Evolutionary conservation across 768 basidiomycete species (phyloP), one percentile per base, ranked within the genome.

Genomic region (Suillus sp.): DNA sequence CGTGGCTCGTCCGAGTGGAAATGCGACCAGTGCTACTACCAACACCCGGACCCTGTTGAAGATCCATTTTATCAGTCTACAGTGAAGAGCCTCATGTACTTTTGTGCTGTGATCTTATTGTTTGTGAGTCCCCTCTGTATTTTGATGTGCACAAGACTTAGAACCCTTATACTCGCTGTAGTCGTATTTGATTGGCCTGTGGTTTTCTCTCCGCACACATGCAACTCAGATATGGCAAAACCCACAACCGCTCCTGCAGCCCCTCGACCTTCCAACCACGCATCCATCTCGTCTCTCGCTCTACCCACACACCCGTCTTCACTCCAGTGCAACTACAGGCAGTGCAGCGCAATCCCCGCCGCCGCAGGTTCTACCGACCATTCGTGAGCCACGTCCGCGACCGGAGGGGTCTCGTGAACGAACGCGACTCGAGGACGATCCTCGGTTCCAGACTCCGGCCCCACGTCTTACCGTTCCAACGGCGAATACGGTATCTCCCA

Each of bases 171-270:
- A 51, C 13, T 50, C 22, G 38, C 18, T 11, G 25, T 51, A 98
- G 95, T 98, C 97, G 1, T 99, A 99, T 75, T 85, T 98, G 53
- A 86, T 99, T 64, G 97, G 97, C 40, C 82, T 99, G 1, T 99
- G 97, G 97, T 99, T 99, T 80, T 98, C 97, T 43, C 86, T 99
- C 20, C 90, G 94, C 54, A 99, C 97, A 1, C 97, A 99, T 73
- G 97, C 97, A 8, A 89, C 91, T 16, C 97, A 99, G 73, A 99
- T 99, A 68, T 99, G 97, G 97, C 95, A 99, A 73, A 98, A 99
- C 72, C 96, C 96, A 3, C 95, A 91, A 65, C 90, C 88, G 55
- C 81, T 95, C 3, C 76, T 95, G 59, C 86, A 93, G 42, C 78
- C 85, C 2, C 75, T 85, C 59, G 92, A 93, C 50, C 70, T 89